Evolutionary conservation across 2,329 filamentous ascomycete species (phyloP), one percentile per base, ranked within the genome.

Genomic region (Trichoderma sp.): DNA sequence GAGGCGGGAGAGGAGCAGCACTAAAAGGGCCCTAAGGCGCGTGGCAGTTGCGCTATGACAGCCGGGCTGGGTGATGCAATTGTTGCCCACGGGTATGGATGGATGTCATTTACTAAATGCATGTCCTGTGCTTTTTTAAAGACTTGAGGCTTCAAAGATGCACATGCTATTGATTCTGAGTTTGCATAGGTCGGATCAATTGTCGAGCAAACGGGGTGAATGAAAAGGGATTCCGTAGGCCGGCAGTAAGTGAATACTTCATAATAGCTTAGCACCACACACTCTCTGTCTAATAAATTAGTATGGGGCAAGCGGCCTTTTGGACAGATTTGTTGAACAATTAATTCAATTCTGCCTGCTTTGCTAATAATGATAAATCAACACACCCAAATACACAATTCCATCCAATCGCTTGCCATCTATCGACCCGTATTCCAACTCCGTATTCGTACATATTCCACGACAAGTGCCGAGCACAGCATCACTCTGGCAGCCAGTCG

Each of bases 401-500:
- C 21, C 11, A 12, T 56, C 50, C 50, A 56, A 21, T 53, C 45
- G 45, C 50, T 24, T 56, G n/a, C 50, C 9, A 5, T 56, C 50
- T 4, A 5, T 56, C 1, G 24, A 16, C 38, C 45, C 24, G 24
- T 45, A 31, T 29, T 38, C 50, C 31, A 38, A 33, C n/a, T 59
- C 50, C 11, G 50, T 24, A 56, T 56, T 24, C 1, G 50, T 24
- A 56, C 50, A 24, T 56, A 14, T 56, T 3, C 21, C 50, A 56
- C 50, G 50, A 56, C 50, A 56, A 56, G 50, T 56, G 50, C 50
- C 50, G 50, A 24, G 50, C 6, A 24, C n/a, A 18, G 56, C 62
- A 1, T 76, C 53, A 76, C 1, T 67, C 74, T 21, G 53, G 67
- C 38, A 56, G 41, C 69, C 62, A 63, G 56, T 76, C 75, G 53